A percentile compares a stretch with the other conserved stretches of the same genome.
Conservation (phyloP, 306 rosid species). For the apple (Malus domestica) region ASM211411v1 NC_041793.1:28696001-28696500, state of each 20-base stretch:
- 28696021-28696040: too few relatives aligned
- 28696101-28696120: too few relatives aligned
- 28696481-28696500: constrained; percentile 73
- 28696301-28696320: constrained; percentile 65
- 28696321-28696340: constrained; percentile 56
- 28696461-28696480: constrained; percentile 47
- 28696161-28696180: constrained; percentile 23
- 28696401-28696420: constrained; percentile 74
- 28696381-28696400: constrained; percentile 71
- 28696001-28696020: too few relatives aligned
- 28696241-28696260: constrained; percentile 78
- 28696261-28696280: constrained; percentile 92
- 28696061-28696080: too few relatives aligned
- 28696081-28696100: too few relatives aligned
- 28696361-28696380: constrained; percentile 87
- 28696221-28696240: constrained; percentile 86
- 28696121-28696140: too few relatives aligned
- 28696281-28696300: constrained; percentile 81
- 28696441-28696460: constrained; percentile 63
- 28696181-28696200: constrained; percentile 5
- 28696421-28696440: constrained; percentile 87
- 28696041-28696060: too few relatives aligned
- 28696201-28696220: constrained; percentile 60
- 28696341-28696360: constrained; percentile 78
- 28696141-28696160: constrained; percentile 14